These are phyloP conservation scores for Apiospora malaysiana DNA, from an alignment of 2,329 filamentous ascomycete genomes.

Conservation along the genomic window DNA sequence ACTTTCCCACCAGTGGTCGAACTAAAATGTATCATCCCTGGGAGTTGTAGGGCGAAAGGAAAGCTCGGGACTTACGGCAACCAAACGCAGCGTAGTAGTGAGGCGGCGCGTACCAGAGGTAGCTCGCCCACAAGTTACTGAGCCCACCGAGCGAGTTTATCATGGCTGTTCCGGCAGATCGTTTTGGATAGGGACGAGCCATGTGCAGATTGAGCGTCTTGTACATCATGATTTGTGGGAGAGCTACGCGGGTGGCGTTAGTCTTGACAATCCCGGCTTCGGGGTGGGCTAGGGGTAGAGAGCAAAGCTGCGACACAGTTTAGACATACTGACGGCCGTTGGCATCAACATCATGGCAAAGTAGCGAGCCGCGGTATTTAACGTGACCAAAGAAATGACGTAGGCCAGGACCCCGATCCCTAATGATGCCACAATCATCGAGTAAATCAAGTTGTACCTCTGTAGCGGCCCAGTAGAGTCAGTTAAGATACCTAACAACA, in stretches of 20 bases:
- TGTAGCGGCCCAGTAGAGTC: background rate
- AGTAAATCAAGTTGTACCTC: slow-evolving; percentile 35
- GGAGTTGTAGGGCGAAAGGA: background rate
- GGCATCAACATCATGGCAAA: slow-evolving; percentile 42
- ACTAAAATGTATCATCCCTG: no score
- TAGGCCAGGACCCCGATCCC: slow-evolving; percentile 36
- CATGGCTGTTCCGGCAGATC: slow-evolving; percentile 37
- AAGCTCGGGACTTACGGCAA: background rate
- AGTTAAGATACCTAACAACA: background rate
- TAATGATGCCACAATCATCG: slow-evolving; percentile 36
- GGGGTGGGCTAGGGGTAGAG: no score
- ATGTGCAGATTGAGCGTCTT: slow-evolving; percentile 26
- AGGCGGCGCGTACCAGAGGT: slow-evolving; percentile 36
- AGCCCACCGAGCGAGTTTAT: slow-evolving; percentile 39
- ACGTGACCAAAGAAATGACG: slow-evolving; percentile 38
- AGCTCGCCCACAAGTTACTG: slow-evolving; percentile 38
- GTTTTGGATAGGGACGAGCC: slow-evolving; percentile 34
- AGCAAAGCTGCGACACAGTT: no score
- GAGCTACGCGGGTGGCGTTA: background rate
- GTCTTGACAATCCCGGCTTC: background rate
- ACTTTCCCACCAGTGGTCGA: no score
- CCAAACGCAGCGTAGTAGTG: slow-evolving; percentile 36
- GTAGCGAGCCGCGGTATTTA: slow-evolving; percentile 37
- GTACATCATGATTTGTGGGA: slow-evolving; percentile 21
- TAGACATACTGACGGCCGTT: background rate